Base-by-base conservation (phyloP, 371 early-diverging fungal genomes). In the Circinella minor region DNA sequence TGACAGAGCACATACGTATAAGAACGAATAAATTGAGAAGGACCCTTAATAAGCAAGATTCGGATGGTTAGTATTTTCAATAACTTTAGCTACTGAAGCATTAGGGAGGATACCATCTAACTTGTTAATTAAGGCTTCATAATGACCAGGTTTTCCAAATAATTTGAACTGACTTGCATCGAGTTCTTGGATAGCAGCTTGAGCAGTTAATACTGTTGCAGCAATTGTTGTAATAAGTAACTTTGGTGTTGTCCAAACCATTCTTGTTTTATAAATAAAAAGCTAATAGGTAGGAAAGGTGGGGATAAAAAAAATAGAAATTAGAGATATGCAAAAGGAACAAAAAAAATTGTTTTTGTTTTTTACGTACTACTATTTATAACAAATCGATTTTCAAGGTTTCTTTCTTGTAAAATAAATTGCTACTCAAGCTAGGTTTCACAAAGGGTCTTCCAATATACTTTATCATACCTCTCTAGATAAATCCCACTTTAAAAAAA, bases 71-170 rank as follows among this genome's bases (percentile, higher is more conserved):
- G 61, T 49, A 27, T 67, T 37, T 1, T 10, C 20, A 36, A 67
- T 20, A n/a, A 67, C 67, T 15, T 59, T 39, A 4, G 57, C 47
- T 2, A 67, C 67, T 20, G 43, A 39, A 39, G 59, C 36, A 36
- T 67, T 67, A 14, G 67, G 67, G 14, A 67, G 47, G n/a, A 27
- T 59, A 36, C 43, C 67, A 37, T 67, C 67, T 14, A 67, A 20
- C 65, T 65, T 65, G 4, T 18, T 54, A 17, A 65, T 65, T n/a
- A 65, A 14, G 36, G 18, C 27, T 37, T 65, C 37, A n/a, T 65
- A 65, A 37, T 36, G 51, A 65, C 48, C 54, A 9, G 65, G 49
- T 4, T 65, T 36, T 4, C 54, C 65, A 6, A 39, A 17, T 7
- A 61, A 13, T 18, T 17, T 61, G 17, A 61, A 61, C 18, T 61